A percentile compares a stretch with the other conserved stretches of the same genome.
phyloP scores from a whole-genome alignment of 495 filamentous ascomycete genomes.

The Aspergillus homomorphus region DNA sequence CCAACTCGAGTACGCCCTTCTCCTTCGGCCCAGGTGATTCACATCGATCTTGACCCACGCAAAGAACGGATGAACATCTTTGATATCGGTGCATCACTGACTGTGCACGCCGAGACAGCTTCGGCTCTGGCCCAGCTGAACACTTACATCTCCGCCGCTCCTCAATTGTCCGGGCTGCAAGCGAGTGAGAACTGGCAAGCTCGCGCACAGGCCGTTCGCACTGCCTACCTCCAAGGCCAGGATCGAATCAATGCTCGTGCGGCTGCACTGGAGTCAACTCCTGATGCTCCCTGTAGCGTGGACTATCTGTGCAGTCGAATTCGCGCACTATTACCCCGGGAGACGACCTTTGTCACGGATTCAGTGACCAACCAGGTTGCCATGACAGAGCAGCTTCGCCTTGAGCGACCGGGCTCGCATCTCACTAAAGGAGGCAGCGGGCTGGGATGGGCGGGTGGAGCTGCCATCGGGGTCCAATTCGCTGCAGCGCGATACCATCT shows the following conservation, averaged over 20 bases:
- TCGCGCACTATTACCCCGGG: slow-evolving; percentile 12
- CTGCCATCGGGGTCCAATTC: slow-evolving; percentile 28
- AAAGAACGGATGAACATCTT: slow-evolving; percentile 28
- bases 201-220: background rate
- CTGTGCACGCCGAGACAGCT: slow-evolving; percentile 19
- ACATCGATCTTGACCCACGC: slow-evolving; percentile 30
- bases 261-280: slow-evolving; percentile 9
- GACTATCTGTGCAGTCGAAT: slow-evolving; percentile 20
- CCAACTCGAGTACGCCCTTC: slow-evolving; percentile 20
- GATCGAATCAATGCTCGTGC: slow-evolving; percentile 15
- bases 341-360: slow-evolving; percentile 23
- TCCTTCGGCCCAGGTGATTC: slow-evolving; percentile 21
- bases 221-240: slow-evolving; percentile 8
- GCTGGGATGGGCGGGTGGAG: slow-evolving; percentile 31
- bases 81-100: slow-evolving; percentile 17
- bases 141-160: slow-evolving; percentile 11
- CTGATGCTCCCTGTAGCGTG: slow-evolving; percentile 15
- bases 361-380: slow-evolving; percentile 27
- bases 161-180: background rate
- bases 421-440: slow-evolving; percentile 29
- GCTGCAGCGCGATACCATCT: slow-evolving; percentile 15
- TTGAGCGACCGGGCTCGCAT: slow-evolving; percentile 20
- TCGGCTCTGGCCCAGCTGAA: slow-evolving; percentile 18
- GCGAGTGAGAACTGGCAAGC: background rate
- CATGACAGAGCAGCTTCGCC: slow-evolving; percentile 13